Conservation (phyloP, 768 basidiomycete genomes). For the Lactifluus piperatus region DNA sequence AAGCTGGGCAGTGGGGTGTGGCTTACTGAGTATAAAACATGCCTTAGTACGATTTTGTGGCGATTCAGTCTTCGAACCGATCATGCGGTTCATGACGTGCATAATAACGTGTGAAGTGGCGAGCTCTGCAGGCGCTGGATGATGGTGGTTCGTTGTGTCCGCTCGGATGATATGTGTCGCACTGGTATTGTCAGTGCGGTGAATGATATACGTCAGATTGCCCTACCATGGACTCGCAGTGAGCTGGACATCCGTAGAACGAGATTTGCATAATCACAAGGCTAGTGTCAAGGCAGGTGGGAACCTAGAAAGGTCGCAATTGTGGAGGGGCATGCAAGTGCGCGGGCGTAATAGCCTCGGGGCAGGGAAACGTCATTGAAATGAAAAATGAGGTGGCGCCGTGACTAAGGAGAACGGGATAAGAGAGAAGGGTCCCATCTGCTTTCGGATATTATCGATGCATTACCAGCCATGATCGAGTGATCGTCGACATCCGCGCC, state of each 20-base stretch:
- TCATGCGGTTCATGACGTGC: too few relatives aligned
- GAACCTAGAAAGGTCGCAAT: background rate
- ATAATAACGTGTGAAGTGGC: slow-evolving; percentile 44
- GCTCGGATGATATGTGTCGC: slow-evolving; percentile 58
- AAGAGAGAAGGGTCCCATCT: too few relatives aligned
- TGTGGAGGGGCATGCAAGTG: background rate
- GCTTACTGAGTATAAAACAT: slow-evolving; percentile 69
- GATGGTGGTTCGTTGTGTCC: too few relatives aligned
- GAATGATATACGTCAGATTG: background rate
- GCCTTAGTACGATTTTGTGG: too few relatives aligned
- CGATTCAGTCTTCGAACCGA: too few relatives aligned
- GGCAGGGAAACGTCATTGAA: too few relatives aligned
- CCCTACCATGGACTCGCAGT: slow-evolving; percentile 62
- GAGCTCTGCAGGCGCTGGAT: slow-evolving; percentile 36
- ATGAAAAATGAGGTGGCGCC: too few relatives aligned
- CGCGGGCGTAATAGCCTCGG: slow-evolving; percentile 33
- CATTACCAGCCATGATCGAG: too few relatives aligned
- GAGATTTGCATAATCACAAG: slow-evolving; percentile 47
- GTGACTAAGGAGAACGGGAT: too few relatives aligned
- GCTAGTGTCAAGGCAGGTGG: slow-evolving; percentile 36
- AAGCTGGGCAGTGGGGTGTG: background rate
- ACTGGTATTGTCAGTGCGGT: slow-evolving; percentile 23
- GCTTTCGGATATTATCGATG: too few relatives aligned
- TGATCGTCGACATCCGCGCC: too few relatives aligned
- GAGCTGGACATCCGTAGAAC: slow-evolving; percentile 52